These are phyloP conservation scores for Debaryomyces udenii DNA, from an alignment of 1,139 yeast species.

Conservation along the genomic window DNA sequence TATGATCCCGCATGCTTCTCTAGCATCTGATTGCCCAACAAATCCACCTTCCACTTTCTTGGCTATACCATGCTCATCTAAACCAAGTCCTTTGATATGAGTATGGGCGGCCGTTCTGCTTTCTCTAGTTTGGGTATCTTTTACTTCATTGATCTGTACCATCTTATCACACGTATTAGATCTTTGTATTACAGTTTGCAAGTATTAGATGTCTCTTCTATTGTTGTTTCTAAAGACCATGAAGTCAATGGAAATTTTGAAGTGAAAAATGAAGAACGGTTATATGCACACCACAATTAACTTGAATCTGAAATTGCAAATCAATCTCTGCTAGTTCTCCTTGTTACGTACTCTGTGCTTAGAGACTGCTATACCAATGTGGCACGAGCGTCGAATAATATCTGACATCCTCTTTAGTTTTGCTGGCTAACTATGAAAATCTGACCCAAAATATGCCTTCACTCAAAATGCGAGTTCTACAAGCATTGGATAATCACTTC, in stretches of 20 bases:
- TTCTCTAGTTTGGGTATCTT: constrained; percentile 59
- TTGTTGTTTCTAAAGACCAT: constrained; percentile 1
- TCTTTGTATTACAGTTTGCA: not conserved
- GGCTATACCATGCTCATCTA: constrained; percentile 89
- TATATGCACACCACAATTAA: constrained; percentile 7
- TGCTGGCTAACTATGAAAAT: too few species aligned
- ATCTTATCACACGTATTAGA: constrained; percentile 31
- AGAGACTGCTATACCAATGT: too few species aligned
- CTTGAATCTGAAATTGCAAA: too few species aligned
- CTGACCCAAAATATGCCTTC: too few species aligned
- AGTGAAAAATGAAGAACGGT: not conserved
- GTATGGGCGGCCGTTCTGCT: constrained; percentile 95
- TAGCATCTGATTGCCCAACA: constrained; percentile 91
- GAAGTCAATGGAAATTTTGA: constrained; percentile 6
- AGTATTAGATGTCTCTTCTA: not conserved
- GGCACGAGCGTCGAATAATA: too few species aligned
- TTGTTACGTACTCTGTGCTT: not conserved
- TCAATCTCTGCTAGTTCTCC: not conserved
- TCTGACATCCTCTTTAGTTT: too few species aligned
- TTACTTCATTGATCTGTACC: constrained; percentile 87
- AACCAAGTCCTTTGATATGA: constrained; percentile 92
- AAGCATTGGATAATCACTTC: too few species aligned
- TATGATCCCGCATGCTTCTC: constrained; percentile 96
- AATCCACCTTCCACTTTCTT: constrained; percentile 89
- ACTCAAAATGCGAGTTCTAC: too few species aligned